Evolutionary conservation across 2,329 filamentous ascomycete genomes (phyloP).

Genomic region (Apiospora aurea): DNA sequence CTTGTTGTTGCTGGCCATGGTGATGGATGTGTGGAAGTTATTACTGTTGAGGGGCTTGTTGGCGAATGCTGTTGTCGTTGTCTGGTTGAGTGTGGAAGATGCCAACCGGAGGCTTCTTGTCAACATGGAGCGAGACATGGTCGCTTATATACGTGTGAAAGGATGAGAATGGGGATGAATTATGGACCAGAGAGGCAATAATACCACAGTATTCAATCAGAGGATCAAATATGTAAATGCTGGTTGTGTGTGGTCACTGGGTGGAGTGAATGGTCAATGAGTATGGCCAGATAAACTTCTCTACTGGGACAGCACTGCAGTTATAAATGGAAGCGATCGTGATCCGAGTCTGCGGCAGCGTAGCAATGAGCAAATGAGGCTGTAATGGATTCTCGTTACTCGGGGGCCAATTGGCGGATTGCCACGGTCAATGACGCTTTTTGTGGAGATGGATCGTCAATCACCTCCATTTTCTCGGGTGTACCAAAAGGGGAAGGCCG

Average conservation of each 20-base stretch:
- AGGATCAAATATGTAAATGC: too few species aligned
- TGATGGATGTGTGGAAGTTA: slow-evolving; percentile 23
- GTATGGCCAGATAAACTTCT: too few species aligned
- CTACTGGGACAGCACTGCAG: not conserved
- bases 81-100: not conserved
- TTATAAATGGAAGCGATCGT: slow-evolving; percentile 8
- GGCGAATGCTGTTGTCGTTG: not conserved
- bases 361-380: not conserved
- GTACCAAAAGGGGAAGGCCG: not conserved
- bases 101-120: slow-evolving; percentile 27
- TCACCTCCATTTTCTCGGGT: not conserved
- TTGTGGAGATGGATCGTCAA: not conserved
- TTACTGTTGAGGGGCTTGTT: slow-evolving; percentile 22
- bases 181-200: not conserved
- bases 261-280: too few species aligned
- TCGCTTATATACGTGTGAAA: not conserved
- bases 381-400: not conserved
- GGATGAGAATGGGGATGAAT: not conserved
- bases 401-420: not conserved
- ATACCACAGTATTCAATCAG: too few species aligned
- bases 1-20: slow-evolving; percentile 29
- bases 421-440: not conserved
- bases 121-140: slow-evolving; percentile 31
- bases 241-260: not conserved
- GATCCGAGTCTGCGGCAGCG: not conserved